Evolutionary conservation across 306 rosid species (phyloP), one percentile per base, ranked within the genome.

Genomic region (Begonia peltatifolia): DNA sequence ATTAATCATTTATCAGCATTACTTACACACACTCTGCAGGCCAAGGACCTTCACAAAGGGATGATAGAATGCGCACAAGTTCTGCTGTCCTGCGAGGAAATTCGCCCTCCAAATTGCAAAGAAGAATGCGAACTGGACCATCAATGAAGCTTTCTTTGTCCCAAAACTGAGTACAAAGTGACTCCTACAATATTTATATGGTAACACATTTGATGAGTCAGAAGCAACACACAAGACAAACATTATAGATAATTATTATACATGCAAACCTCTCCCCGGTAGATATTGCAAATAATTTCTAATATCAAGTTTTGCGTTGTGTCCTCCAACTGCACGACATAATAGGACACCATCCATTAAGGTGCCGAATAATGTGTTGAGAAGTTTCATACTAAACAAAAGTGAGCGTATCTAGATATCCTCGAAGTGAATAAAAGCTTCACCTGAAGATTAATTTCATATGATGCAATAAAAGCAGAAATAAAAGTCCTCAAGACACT

Each of bases 1-100:
- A 30, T 30, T 30, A 30, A 30, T 30, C 6, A 30, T 30, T 3
- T 47, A 12, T 16, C 17, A 49, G 22, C 14, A 52, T 56, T 59
- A 77, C 95, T 85, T 67, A 85, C 97, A 76, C 95, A 52, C 97
- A 89, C 64, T 85, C 94, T 64, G 97, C 84, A 18, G 97, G 81
- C 97, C 95, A 89, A 35, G 77, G 52, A 63, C 95, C 97, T 71
- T 82, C 95, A 70, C 81, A 76, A n/a, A 89, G 94, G 70, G 97
- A 85, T 54, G 97, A 89, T 62, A 89, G 59, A 66, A 85, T 68
- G 52, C 51, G 84, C 42, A 89, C 77, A 61, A 89, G 74, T 60
- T 85, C 94, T 35, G 63, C 56, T 5, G 76, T 73, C 75, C 89
- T 71, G 74, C 68, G 71, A 61, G 97, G 97, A 52, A 89, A 89